Base-by-base conservation (phyloP, 1,139 yeast species). In the Chernovozyma sophiae-reginae region DNA sequence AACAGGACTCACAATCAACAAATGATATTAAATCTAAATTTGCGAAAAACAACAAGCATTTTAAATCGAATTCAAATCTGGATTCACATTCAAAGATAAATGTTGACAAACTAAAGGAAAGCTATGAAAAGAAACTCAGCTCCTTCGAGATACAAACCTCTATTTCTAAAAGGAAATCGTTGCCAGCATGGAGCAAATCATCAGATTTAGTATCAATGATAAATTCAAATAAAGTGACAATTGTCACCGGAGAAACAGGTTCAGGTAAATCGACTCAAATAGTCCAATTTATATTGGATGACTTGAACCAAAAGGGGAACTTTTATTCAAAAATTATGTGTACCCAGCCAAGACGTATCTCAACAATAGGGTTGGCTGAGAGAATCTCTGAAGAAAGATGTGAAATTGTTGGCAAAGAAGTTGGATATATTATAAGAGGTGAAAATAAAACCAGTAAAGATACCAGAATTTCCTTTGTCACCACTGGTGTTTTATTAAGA, bases 231-330 rank as follows among this genome's bases (percentile, higher is more conserved):
- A 78, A 77, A 44, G 84, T 87, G 3, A 79, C 86, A 3, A 62
- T 92, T 29, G 75, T 92, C 26, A 92, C 97, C 1, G 98, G 97
- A 56, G 98, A 92, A 57, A 92, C 98, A 0, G 98, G 98, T 48
- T 87, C 96, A 0, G 97, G 97, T 46, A 89, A 89, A 53, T 86
- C 96, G 0, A 89, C 97, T 0, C 97, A 89, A 55, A 79, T 87
- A 12, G 96, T 87, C 3, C 98, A 92, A 56, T 92, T 87, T 49
- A 66, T 92, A 14, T 62, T 90, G 24, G 97, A 92, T 55, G 68
- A 79, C 31, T 53, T 83, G 43, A 60, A 68, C 34, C 31, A 53
- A 0, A 52, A 57, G 14, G 74, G 74, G 0, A 73, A 79, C 40
- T 72, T 62, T 42, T 52, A 59, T 15, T 74, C 84, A 10, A 79